A percentile compares a stretch with the other conserved stretches of the same genome.
Conservation (phyloP, 192 early-diverging fungal species). For the Jimgerdemannia lactiflua region DNA sequence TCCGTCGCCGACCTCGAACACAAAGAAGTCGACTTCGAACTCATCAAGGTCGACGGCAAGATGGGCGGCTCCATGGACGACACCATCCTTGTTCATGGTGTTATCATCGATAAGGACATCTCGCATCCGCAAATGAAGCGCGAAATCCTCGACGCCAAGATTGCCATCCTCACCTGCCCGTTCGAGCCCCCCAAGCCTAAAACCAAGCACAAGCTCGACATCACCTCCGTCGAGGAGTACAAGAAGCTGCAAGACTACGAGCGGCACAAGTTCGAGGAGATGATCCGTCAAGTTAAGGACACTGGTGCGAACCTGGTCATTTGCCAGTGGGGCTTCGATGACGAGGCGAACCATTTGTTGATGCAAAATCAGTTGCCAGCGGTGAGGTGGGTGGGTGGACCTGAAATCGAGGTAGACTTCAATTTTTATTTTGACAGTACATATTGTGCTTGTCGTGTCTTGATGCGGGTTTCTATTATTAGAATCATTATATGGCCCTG, state of each 20-base stretch:
- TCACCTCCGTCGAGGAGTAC: constrained; percentile 98
- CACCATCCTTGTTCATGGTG: constrained; percentile 91
- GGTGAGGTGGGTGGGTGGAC: constrained; percentile 99
- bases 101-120: constrained; percentile 99
- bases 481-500: neutral
- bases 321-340: constrained; percentile 99
- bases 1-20: constrained; percentile 98
- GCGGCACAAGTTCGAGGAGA: constrained; percentile 92
- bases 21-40: constrained; percentile 99
- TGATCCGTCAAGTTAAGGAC: constrained; percentile 98
- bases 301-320: constrained; percentile 97
- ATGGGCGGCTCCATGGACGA: constrained; percentile 96
- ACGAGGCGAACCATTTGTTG: constrained; percentile 99
- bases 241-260: constrained; percentile 96
- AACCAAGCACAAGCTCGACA: constrained; percentile 99
- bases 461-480: neutral
- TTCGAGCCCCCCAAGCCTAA: constrained; percentile 99
- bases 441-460: constrained; percentile 1
- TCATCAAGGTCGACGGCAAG: constrained; percentile 99
- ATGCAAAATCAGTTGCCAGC: constrained; percentile 97
- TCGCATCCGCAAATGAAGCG: constrained; percentile 99
- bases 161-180: constrained; percentile 98
- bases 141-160: constrained; percentile 91
- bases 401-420: constrained; percentile 86
- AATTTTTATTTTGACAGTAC: neutral